Evolutionary conservation across 225 moss, liverwort and hornwort genomes (phyloP), one percentile per base, ranked within the genome.

Genomic region (Sphagnum tenellum): DNA sequence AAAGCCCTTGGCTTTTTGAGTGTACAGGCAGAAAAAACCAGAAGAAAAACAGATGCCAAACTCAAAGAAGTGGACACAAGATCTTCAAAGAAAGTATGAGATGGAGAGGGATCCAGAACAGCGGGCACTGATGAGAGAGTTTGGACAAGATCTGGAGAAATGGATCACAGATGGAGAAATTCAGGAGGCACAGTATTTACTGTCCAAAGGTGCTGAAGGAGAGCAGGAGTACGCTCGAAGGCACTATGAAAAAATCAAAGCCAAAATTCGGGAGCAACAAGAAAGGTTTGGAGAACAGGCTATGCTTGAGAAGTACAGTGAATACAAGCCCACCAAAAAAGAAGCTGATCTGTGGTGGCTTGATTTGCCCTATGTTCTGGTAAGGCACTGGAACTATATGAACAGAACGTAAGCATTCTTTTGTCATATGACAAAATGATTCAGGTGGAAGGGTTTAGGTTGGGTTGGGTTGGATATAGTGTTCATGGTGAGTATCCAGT

Each of bases 121-220:
- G 62, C 89, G 82, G 46, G 73, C 76, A 5, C 3, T 91, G 56
- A 99, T 99, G 71, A 74, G 77, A 44, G 90, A 99, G 67, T 71
- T 99, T 50, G 98, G 98, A 9, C 90, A 89, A 77, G 93, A 99
- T 69, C 81, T 99, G 64, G 90, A 99, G 51, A 83, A 78, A 73
- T 99, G 98, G 98, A 93, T 99, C 52, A 90, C 98, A 3, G 90
- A 93, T 71, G 98, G 93, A 50, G 98, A 99, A 75, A 90, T 99
- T 29, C 74, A 82, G 47, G 79, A 75, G 71, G 86, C 98, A 50
- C 81, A 64, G 57, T 76, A 77, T 65, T 55, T 99, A 72, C 81
- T 99, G 58, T 90, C 93, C 7, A 77, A 79, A 57, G 98, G 98
- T 47, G 52, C 76, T 10, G 83, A 86, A 70, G 98, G 98, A 45